Conservation (phyloP, 345 rosid species). For the Eucalyptus marginata region DNA sequence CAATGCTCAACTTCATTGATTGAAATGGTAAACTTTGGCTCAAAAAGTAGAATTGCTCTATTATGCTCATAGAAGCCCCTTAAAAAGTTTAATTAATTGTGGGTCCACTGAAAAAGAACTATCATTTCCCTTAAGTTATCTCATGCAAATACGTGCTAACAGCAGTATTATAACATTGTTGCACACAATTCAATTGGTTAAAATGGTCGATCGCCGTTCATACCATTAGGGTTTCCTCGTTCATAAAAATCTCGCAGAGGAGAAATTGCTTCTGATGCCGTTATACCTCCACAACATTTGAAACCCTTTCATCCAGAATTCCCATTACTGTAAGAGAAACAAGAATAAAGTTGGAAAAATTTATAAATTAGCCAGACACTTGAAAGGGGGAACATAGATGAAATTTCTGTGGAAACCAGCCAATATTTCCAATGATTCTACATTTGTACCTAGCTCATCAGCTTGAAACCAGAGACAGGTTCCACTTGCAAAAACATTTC, state of each 20-base stretch:
- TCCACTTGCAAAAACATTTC: neutral
- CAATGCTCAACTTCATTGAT: neutral
- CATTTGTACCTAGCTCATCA: neutral
- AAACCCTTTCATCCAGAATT: neutral
- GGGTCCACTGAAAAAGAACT: neutral
- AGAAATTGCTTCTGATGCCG: neutral
- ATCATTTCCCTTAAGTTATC: neutral
- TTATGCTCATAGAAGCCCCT: neutral
- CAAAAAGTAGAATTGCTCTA: neutral
- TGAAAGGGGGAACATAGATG: neutral
- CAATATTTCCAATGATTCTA: neutral
- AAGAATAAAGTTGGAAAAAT: neutral
- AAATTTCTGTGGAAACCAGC: neutral
- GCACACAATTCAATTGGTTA: neutral
- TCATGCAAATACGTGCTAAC: neutral
- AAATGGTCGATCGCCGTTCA: neutral
- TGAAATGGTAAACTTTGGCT: neutral
- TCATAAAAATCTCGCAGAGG: too few species aligned
- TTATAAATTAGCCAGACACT: neutral
- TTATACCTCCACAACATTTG: neutral
- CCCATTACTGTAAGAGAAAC: neutral
- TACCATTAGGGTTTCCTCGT: neutral
- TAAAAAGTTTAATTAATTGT: too few species aligned
- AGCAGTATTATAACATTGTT: neutral
- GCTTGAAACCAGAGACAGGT: neutral